phyloP scores from a whole-genome alignment of 2,329 filamentous ascomycete genomes.

The Tolypocladium ovalisporum region DNA sequence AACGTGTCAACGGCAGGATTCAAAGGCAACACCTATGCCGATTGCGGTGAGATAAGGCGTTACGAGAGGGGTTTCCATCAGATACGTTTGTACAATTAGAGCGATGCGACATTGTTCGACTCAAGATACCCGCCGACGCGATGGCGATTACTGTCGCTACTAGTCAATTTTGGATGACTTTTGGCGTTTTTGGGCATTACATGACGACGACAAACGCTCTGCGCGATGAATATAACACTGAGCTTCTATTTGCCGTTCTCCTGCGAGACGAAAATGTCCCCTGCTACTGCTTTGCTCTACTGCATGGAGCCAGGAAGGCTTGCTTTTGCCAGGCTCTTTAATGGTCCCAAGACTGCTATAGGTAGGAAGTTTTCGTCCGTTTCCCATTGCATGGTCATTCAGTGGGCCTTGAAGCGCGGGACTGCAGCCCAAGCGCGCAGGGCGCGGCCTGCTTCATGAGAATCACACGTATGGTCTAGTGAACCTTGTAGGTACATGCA shows the following conservation, averaged over 20 bases:
- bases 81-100: background rate
- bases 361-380: background rate
- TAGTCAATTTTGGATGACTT: background rate
- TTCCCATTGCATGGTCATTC: background rate
- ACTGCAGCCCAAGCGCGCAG: background rate
- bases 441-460: background rate
- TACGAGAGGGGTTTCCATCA: background rate
- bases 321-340: background rate
- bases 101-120: background rate
- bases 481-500: background rate
- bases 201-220: background rate
- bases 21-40: background rate
- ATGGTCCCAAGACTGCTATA: too few species aligned
- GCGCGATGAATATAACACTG: background rate
- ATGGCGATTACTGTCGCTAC: constrained; percentile 3
- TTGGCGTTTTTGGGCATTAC: background rate
- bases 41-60: background rate
- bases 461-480: too few species aligned
- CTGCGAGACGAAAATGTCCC: background rate
- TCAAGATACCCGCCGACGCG: constrained; percentile 1
- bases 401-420: background rate
- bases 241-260: background rate
- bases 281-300: background rate
- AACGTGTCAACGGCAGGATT: background rate
- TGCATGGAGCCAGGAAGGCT: background rate